phyloP scores from a whole-genome alignment of 2,329 filamentous ascomycete species.

The Aureobasidium uvarum region DNA sequence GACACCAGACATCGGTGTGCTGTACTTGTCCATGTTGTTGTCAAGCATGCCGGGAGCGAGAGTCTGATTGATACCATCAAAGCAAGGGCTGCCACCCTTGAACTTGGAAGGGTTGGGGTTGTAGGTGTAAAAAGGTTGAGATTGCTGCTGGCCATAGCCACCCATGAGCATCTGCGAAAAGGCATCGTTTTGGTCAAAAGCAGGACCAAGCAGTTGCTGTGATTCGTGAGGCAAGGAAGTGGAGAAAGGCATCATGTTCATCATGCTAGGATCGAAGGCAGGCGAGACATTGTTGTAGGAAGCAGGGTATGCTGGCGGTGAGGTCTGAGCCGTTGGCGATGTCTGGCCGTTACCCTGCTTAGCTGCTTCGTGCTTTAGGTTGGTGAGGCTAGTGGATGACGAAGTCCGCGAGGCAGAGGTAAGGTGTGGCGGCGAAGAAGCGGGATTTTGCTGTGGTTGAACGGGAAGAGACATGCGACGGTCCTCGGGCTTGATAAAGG shows the following conservation, averaged over 20 bases:
- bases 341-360: slow-evolving; percentile 24
- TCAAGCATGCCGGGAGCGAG: slow-evolving; percentile 43
- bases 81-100: slow-evolving; percentile 33
- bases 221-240: slow-evolving; percentile 53
- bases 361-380: slow-evolving; percentile 30
- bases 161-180: slow-evolving; percentile 49
- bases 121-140: slow-evolving; percentile 48
- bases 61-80: slow-evolving; percentile 43
- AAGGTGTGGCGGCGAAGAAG: slow-evolving; percentile 31
- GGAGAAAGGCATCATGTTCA: slow-evolving; percentile 47
- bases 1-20: slow-evolving; percentile 32
- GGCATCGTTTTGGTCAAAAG: slow-evolving; percentile 48
- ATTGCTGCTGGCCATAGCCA: slow-evolving; percentile 42
- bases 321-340: slow-evolving; percentile 25
- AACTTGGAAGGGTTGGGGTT: slow-evolving; percentile 42
- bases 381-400: slow-evolving; percentile 30
- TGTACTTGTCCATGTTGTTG: slow-evolving; percentile 30
- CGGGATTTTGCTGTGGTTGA: slow-evolving; percentile 27
- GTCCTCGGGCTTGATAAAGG: slow-evolving; percentile 32
- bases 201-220: slow-evolving; percentile 53
- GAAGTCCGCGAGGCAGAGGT: slow-evolving; percentile 32
- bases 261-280: slow-evolving; percentile 36
- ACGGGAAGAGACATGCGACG: slow-evolving; percentile 48
- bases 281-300: slow-evolving; percentile 29
- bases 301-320: slow-evolving; percentile 6